A percentile compares a stretch with the other conserved stretches of the same genome.
These are phyloP conservation scores for Cyberlindnera suaveolens DNA, from an alignment of 805 yeast species.

Conservation along the genomic window DNA sequence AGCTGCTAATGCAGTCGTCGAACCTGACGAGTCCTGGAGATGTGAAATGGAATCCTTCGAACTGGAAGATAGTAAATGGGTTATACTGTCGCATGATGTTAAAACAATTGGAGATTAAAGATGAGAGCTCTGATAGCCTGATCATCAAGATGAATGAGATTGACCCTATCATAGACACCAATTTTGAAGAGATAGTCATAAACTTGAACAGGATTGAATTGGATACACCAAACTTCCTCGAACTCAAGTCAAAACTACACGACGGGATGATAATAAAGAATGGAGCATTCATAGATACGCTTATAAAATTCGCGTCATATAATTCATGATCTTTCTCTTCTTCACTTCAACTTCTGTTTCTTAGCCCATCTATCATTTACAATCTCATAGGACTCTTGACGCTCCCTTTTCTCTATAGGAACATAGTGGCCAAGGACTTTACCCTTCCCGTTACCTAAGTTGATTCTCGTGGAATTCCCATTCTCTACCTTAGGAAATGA, in stretches of 20 bases:
- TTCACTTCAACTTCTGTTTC: slow-evolving; percentile 21
- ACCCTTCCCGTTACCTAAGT: slow-evolving; percentile 78
- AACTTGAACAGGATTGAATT: neutral
- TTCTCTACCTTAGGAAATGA: slow-evolving; percentile 9
- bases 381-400: slow-evolving; percentile 58
- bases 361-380: slow-evolving; percentile 61
- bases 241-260: neutral
- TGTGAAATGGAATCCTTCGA: slow-evolving; percentile 5
- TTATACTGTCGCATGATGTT: slow-evolving; percentile 4
- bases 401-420: slow-evolving; percentile 49
- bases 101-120: neutral
- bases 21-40: slow-evolving; percentile 5
- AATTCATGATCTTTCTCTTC: neutral
- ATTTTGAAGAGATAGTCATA: neutral
- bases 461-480: slow-evolving; percentile 29
- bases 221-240: neutral
- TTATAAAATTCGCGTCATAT: slow-evolving; percentile 4
- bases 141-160: neutral
- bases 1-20: slow-evolving; percentile 2
- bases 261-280: neutral
- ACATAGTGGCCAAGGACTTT: slow-evolving; percentile 49
- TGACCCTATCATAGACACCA: neutral
- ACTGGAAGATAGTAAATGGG: slow-evolving; percentile 6
- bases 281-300: slow-evolving; percentile 1
- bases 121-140: neutral